A percentile compares a stretch with the other conserved stretches of the same genome.
Evolutionary conservation across 441 rosid genomes (phyloP).

Genomic region (Euphorbia celastroides): DNA sequence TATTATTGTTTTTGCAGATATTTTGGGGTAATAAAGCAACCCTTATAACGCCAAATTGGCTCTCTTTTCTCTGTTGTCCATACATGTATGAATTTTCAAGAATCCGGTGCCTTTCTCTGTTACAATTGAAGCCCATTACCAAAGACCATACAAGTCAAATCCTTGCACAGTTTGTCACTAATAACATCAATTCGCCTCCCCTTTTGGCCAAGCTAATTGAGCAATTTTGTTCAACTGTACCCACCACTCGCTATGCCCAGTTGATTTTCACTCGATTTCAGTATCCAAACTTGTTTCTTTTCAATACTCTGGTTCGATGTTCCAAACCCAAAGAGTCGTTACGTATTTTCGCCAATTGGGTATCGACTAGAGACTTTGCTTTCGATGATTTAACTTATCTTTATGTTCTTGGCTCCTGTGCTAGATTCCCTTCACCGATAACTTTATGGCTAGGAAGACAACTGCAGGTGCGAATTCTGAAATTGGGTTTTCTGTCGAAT

Average conservation of each 20-base stretch:
- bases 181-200: constrained; percentile 31
- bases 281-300: constrained; percentile 41
- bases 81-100: constrained; percentile 25
- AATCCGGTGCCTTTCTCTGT: constrained; percentile 16
- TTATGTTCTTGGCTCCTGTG: constrained; percentile 59
- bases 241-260: constrained; percentile 34
- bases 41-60: too few relatives aligned
- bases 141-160: constrained; percentile 37
- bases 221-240: constrained; percentile 30
- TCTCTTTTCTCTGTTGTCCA: too few relatives aligned
- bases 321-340: constrained; percentile 39
- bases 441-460: constrained; percentile 37
- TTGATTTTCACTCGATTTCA: constrained; percentile 28
- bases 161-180: constrained; percentile 45
- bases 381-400: constrained; percentile 44
- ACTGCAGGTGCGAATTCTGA: constrained; percentile 33
- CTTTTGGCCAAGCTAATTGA: constrained; percentile 38
- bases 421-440: constrained; percentile 32
- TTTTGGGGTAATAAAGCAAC: too few relatives aligned
- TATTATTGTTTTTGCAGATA: too few relatives aligned
- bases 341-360: constrained; percentile 40
- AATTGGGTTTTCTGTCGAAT: constrained; percentile 34
- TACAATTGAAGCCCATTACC: constrained; percentile 23
- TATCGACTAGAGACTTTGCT: constrained; percentile 24
- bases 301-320: constrained; percentile 56